Conservation (phyloP, 2,329 filamentous ascomycete species). For the Penicillium fuscoglaucum region DNA sequence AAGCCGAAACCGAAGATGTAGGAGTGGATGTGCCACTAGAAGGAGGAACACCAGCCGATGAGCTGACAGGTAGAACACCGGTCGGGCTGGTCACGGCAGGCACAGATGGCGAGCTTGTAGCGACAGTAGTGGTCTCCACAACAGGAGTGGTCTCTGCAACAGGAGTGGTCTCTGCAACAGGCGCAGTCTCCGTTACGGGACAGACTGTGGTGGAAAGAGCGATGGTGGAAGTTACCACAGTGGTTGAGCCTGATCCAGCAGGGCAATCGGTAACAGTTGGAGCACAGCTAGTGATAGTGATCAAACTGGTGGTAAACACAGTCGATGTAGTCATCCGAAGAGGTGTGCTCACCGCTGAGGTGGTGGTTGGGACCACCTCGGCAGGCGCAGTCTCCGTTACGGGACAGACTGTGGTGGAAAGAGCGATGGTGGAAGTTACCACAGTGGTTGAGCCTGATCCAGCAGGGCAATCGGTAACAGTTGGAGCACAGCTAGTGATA, state of each 20-base stretch:
- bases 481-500: constrained; percentile 43
- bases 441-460: constrained; percentile 46
- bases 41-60: not conserved
- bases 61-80: constrained; percentile 1
- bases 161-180: constrained; percentile 22
- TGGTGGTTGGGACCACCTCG: constrained; percentile 1
- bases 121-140: constrained; percentile 25
- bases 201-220: constrained; percentile 62
- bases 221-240: constrained; percentile 56
- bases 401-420: constrained; percentile 63
- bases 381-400: constrained; percentile 34
- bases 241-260: constrained; percentile 44
- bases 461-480: constrained; percentile 53
- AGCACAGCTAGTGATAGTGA: constrained; percentile 45
- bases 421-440: constrained; percentile 56
- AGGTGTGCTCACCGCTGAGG: constrained; percentile 19
- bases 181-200: constrained; percentile 44
- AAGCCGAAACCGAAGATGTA: not conserved
- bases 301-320: constrained; percentile 38
- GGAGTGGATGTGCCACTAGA: not conserved
- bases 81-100: not conserved
- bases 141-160: not conserved
- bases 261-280: constrained; percentile 53
- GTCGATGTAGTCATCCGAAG: constrained; percentile 38
- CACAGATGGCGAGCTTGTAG: not conserved